Conservation (phyloP, 257 asterid genomes). For the Agastache rugosa region DNA sequence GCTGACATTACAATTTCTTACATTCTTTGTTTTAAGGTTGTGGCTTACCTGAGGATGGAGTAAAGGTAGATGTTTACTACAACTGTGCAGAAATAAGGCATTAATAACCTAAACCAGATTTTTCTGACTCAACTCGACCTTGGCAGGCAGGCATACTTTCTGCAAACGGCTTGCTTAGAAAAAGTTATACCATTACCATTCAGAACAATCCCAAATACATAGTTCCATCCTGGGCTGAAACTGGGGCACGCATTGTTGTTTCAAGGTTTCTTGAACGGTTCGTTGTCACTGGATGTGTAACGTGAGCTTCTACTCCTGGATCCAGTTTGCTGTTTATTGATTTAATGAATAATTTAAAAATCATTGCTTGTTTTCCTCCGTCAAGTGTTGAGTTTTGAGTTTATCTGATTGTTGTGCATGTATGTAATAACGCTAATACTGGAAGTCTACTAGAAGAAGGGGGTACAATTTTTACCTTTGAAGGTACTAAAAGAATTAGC, state of each 20-base stretch:
- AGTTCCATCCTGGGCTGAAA: slow-evolving; percentile 73
- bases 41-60: slow-evolving; percentile 83
- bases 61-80: slow-evolving; percentile 55
- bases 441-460: slow-evolving; percentile 79
- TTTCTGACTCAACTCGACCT: background rate
- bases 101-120: background rate
- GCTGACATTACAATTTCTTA: background rate
- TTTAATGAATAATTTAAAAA: no score
- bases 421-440: no score
- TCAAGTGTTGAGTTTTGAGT: no score
- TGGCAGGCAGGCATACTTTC: slow-evolving; percentile 74
- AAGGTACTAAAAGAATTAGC: slow-evolving; percentile 50
- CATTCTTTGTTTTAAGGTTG: slow-evolving; percentile 51
- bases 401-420: no score
- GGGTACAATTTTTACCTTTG: slow-evolving; percentile 63
- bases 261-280: slow-evolving; percentile 59
- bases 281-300: slow-evolving; percentile 62
- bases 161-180: slow-evolving; percentile 59
- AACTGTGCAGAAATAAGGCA: no score
- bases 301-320: slow-evolving; percentile 47
- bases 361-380: background rate
- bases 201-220: slow-evolving; percentile 58
- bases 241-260: slow-evolving; percentile 73
- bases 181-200: slow-evolving; percentile 33
- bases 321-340: no score